Percentiles rank a stretch among this genome's conserved stretches.
Conservation (phyloP, 768 basidiomycete species). For the Pleurotus citrinopileatus region DNA sequence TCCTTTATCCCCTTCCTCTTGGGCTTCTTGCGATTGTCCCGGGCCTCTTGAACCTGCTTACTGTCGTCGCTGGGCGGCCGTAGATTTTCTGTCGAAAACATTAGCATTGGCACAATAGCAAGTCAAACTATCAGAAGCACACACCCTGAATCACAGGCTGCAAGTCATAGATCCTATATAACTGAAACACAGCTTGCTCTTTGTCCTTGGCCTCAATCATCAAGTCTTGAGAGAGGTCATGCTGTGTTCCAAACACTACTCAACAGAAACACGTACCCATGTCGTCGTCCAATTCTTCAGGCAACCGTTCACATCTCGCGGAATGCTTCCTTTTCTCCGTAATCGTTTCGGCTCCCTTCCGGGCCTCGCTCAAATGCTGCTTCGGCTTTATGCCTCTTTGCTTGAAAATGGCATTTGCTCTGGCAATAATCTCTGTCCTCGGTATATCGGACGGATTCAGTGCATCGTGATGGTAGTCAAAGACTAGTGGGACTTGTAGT, state of each 20-base stretch:
- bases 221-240: slow-evolving; percentile 45
- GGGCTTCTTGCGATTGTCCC: not conserved
- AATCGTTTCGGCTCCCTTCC: slow-evolving; percentile 76
- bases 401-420: slow-evolving; percentile 71
- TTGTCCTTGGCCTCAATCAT: slow-evolving; percentile 96
- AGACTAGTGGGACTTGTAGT: slow-evolving; percentile 69
- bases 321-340: slow-evolving; percentile 90
- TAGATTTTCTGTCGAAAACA: slow-evolving; percentile 9
- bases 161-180: slow-evolving; percentile 76
- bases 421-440: slow-evolving; percentile 64
- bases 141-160: slow-evolving; percentile 59
- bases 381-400: slow-evolving; percentile 82
- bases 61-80: slow-evolving; percentile 7
- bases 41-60: slow-evolving; percentile 5
- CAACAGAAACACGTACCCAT: slow-evolving; percentile 43
- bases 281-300: slow-evolving; percentile 60
- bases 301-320: slow-evolving; percentile 73
- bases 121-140: slow-evolving; percentile 15
- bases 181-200: slow-evolving; percentile 88
- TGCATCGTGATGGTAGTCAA: slow-evolving; percentile 83
- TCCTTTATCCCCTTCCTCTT: not conserved
- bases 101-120: not conserved
- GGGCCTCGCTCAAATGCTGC: slow-evolving; percentile 89
- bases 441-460: slow-evolving; percentile 62
- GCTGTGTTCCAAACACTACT: slow-evolving; percentile 10